Base-by-base conservation (phyloP, 805 yeast species). In the Wickerhamiella azyma region DNA sequence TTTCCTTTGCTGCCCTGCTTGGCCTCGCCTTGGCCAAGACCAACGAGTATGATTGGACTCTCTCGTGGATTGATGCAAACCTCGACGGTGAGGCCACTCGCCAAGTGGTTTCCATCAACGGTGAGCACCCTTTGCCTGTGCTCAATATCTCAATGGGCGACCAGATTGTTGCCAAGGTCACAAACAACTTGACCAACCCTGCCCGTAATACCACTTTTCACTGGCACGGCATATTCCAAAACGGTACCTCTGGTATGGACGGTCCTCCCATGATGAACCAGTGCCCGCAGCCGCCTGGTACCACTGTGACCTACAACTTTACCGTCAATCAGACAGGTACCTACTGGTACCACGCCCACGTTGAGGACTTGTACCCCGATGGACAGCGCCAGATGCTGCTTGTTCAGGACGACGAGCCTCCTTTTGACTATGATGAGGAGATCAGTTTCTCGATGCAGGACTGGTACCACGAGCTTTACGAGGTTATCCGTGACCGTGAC, bases 291-390 rank as follows among this genome's bases (percentile, higher is more conserved):
- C 78, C 83, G n/a, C 81, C 94, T 5, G 82, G 82, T 46, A 74
- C 75, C 50, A 72, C 82, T 16, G 69, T 76, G 65, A 64, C 79
- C 52, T 92, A 92, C 71, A 86, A 89, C 69, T 92, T 92, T 65
- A 81, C 95, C 24, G 85, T 86, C 50, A 75, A 74, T 42, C 96
- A 92, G 66, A 76, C 71, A 48, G 98, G 98, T 58, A 75, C 94
- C 16, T 92, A 71, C 71, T 92, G 98, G 98, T 92, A 89, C 71
- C 98, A 92, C 65, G 85, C 97, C 26, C 98, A 92, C 67, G 77
- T 88, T 30, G 65, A 72, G 18, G 89, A 88, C 55, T 94, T 88
- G 65, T 86, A 86, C 58, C 88, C 92, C 63, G 97, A 92, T 61
- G 98, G 98, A 61, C 59, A 67, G 46, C 62, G 72, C 28, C 69